Conservation (phyloP, 495 filamentous ascomycete species). For the Podospora pseudoanserina region DNA sequence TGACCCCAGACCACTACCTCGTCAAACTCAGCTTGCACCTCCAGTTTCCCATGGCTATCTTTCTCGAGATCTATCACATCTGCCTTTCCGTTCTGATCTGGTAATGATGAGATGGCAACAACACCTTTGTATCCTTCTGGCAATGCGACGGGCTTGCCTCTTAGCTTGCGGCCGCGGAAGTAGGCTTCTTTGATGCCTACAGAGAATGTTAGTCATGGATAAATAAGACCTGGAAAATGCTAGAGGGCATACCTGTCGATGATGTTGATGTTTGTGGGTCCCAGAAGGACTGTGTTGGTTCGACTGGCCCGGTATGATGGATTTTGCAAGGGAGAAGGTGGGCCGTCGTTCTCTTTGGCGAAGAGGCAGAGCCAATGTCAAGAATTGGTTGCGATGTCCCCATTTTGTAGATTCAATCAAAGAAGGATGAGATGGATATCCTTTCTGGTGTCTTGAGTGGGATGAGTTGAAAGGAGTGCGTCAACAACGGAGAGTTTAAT, state of each 20-base stretch:
- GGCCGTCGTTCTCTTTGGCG: slow-evolving; percentile 52
- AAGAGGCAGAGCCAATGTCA: slow-evolving; percentile 15
- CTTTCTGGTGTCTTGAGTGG: background rate
- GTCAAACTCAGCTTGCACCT: slow-evolving; percentile 69
- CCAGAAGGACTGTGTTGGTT: slow-evolving; percentile 67
- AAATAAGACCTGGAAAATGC: background rate
- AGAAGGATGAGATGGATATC: background rate
- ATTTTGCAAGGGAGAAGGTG: slow-evolving; percentile 85
- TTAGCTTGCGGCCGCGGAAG: slow-evolving; percentile 79
- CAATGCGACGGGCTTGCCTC: slow-evolving; percentile 61
- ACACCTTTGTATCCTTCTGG: slow-evolving; percentile 73
- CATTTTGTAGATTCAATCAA: slow-evolving; percentile 20
- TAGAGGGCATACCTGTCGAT: background rate
- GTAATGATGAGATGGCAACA: slow-evolving; percentile 28
- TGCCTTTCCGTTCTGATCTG: slow-evolving; percentile 19
- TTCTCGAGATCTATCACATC: slow-evolving; percentile 47
- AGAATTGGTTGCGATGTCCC: slow-evolving; percentile 27
- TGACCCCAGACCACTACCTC: slow-evolving; percentile 82
- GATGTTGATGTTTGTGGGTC: slow-evolving; percentile 36
- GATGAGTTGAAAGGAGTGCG: no score
- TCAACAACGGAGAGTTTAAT: slow-evolving; percentile 9
- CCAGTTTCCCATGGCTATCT: slow-evolving; percentile 54
- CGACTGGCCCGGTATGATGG: slow-evolving; percentile 70
- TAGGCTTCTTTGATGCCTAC: slow-evolving; percentile 45
- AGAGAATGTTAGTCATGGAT: background rate